Base-by-base conservation (phyloP, 495 filamentous ascomycete genomes). In the Penicillium pancosmium region DNA sequence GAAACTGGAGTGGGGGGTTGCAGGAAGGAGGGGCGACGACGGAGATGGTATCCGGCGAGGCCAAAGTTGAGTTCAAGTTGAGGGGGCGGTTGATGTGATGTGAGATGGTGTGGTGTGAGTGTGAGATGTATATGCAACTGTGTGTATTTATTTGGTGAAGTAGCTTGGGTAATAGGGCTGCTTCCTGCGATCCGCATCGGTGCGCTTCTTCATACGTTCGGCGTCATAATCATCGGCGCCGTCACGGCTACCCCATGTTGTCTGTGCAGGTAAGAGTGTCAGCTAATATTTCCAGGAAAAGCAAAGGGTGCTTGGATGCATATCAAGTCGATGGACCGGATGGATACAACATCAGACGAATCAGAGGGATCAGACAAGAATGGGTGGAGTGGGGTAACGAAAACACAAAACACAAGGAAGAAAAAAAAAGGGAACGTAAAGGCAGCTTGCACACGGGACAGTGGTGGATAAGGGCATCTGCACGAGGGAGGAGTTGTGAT, bases 191-290 rank as follows among this genome's bases (percentile, higher is more conserved):
- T 78, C 74, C 40, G 65, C 66, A 62, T 76, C 74, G 44, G 74
- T 74, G 50, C 72, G 73, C 62, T 77, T 78, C 65, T 78, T 81
- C 81, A 84, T 84, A 36, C 82, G 80, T 53, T 80, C 82, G 11
- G 74, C 78, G 63, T 84, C 81, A 55, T 82, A 82, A 41, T 81
- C 79, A 61, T 85, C 82, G 27, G 82, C 82, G 52, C 82, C 82
- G 51, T 83, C 82, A 67, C 82, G 79, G 63, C 80, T 84, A 63
- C 82, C 82, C 82, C 82, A 85, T 34, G 82, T 76, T 46, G 82
- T 85, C 82, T 85, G 36, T 18, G 35, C 21, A 50, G 4, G 44
- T 15, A 27, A 52, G n/a, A 44, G 16, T 1, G 50, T 63, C 41
- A 70, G 69, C 51, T 58, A 33, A 13, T 12, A 38, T n/a, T 35